Conservation (phyloP, 1,284 basidiomycete species). For the Rhizopogon hawkerae region DNA sequence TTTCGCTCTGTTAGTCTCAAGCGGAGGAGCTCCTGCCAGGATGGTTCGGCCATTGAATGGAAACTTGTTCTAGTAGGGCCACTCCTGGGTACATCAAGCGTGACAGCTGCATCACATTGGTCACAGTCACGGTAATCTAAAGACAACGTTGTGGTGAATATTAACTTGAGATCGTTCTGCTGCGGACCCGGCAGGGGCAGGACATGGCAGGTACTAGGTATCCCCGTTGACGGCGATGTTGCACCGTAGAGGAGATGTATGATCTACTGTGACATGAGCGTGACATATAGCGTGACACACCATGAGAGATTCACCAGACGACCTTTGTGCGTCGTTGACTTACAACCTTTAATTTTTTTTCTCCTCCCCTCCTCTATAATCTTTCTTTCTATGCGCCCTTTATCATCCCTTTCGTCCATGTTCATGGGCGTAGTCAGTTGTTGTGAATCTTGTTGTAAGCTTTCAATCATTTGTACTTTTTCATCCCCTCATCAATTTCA, state of each 20-base stretch:
- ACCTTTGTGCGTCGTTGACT: not conserved
- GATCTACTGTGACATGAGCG: constrained; percentile 10
- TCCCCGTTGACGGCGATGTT: too few species aligned
- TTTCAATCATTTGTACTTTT: constrained; percentile 13
- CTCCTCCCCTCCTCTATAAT: constrained; percentile 1
- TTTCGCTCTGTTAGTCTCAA: constrained; percentile 73
- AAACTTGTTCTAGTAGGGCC: not conserved
- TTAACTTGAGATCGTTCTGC: too few species aligned
- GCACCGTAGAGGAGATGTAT: too few species aligned
- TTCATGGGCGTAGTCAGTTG: constrained; percentile 55
- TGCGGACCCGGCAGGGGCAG: too few species aligned
- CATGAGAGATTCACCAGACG: too few species aligned
- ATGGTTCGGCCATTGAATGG: constrained; percentile 65
- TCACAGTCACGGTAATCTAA: not conserved
- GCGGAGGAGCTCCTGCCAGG: constrained; percentile 73
- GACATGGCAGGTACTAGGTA: too few species aligned
- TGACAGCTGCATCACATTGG: not conserved
- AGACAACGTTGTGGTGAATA: too few species aligned
- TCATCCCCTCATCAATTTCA: constrained; percentile 8
- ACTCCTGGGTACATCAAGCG: not conserved
- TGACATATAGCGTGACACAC: constrained; percentile 2
- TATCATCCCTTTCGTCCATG: constrained; percentile 9
- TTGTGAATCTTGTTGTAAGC: constrained; percentile 71
- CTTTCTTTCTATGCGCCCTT: constrained; percentile 1
- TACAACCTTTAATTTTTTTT: constrained; percentile 6